Evolutionary conservation across 352 stramenopile genomes (phyloP).

Genomic region (Globisporangium apiculatum): DNA sequence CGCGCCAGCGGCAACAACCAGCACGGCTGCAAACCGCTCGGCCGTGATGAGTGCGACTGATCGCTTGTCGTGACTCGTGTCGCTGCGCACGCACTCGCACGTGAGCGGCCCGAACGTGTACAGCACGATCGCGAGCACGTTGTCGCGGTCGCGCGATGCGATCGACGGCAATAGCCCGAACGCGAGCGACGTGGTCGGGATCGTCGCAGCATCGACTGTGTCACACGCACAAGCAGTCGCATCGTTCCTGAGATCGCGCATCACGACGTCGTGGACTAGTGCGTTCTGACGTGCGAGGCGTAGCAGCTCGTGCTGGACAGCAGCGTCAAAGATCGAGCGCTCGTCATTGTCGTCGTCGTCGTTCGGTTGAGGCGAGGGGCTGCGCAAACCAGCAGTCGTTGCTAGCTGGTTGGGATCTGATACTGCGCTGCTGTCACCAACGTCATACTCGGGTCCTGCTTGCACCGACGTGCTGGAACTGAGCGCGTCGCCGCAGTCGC

Average conservation of each 20-base stretch:
- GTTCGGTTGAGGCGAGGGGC: neutral
- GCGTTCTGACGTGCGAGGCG: neutral
- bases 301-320: slow-evolving; percentile 1
- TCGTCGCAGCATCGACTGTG: neutral
- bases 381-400: too few species aligned
- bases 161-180: slow-evolving; percentile 5
- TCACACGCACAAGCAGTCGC: neutral
- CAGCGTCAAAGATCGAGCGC: slow-evolving; percentile 4
- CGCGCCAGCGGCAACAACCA: slow-evolving; percentile 11
- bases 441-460: too few species aligned
- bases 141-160: slow-evolving; percentile 12
- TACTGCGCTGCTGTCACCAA: too few species aligned
- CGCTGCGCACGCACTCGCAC: slow-evolving; percentile 28
- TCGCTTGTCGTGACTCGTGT: slow-evolving; percentile 15
- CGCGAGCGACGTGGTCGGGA: neutral
- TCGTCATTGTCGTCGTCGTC: neutral
- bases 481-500: too few species aligned
- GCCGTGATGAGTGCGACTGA: slow-evolving; percentile 19
- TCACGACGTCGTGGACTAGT: neutral
- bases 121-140: slow-evolving; percentile 16
- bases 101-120: slow-evolving; percentile 56
- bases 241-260: too few species aligned
- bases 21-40: slow-evolving; percentile 23
- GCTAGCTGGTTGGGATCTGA: too few species aligned
- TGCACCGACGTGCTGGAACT: too few species aligned